Evolutionary conservation across 169 alveolate species (phyloP).

Genomic region (Besnoitia besnoiti): DNA sequence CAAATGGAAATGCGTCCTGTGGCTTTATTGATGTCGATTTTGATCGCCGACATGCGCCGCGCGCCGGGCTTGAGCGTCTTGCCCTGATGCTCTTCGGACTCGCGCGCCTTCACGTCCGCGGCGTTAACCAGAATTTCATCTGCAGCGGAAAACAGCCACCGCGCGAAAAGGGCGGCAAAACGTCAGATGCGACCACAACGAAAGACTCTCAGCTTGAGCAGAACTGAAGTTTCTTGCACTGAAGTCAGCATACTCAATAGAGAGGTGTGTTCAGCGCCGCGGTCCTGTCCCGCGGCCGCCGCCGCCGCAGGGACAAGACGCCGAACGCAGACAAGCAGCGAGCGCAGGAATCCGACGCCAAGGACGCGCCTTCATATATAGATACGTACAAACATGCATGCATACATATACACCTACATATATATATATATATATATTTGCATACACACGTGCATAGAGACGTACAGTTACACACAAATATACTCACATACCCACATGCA

Average conservation of each 20-base stretch:
- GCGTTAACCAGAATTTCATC: slow-evolving; percentile 99
- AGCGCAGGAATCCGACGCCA: too few relatives aligned
- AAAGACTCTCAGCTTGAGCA: too few relatives aligned
- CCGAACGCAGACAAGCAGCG: too few relatives aligned
- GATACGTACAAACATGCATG: neutral
- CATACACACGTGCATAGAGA: neutral
- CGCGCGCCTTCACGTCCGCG: slow-evolving; percentile 96
- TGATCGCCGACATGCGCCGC: slow-evolving; percentile 83
- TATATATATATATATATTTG: neutral
- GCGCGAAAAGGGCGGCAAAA: neutral
- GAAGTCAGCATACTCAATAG: too few relatives aligned
- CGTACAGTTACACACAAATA: too few relatives aligned
- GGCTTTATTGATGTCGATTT: slow-evolving; percentile 80
- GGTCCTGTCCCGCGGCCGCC: too few relatives aligned
- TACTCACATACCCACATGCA: too few relatives aligned
- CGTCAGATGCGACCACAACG: too few relatives aligned
- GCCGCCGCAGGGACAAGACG: neutral
- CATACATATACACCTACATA: neutral
- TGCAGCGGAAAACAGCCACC: neutral
- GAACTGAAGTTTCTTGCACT: too few relatives aligned
- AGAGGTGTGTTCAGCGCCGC: too few relatives aligned
- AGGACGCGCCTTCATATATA: neutral
- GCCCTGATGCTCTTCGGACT: slow-evolving; percentile 56
- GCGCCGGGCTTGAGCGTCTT: slow-evolving; percentile 54
- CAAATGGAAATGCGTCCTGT: slow-evolving; percentile 79